phyloP scores from a whole-genome alignment of 176 grass and related monocot species.

The Avena atlantica region DNA sequence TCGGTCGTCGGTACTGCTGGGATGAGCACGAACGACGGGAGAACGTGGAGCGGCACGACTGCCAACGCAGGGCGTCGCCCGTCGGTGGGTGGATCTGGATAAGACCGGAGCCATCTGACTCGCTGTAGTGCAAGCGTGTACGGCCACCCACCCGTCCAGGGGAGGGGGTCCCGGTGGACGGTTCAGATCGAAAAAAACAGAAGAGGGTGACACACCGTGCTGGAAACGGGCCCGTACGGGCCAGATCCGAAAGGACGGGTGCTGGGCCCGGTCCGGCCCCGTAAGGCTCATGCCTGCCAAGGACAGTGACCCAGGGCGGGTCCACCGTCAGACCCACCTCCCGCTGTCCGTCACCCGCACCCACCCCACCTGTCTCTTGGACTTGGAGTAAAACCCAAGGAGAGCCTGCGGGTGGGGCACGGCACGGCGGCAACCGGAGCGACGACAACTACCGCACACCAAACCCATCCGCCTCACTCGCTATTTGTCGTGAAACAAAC shows the following conservation, averaged over 20 bases:
- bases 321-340: background rate
- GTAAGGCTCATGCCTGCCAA: too few relatives aligned
- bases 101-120: background rate
- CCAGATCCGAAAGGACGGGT: background rate
- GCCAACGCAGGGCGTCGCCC: background rate
- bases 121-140: background rate
- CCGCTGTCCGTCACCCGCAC: background rate
- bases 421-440: too few relatives aligned
- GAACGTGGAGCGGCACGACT: slow-evolving; percentile 9
- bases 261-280: background rate
- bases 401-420: too few relatives aligned
- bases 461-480: background rate
- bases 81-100: slow-evolving; percentile 26
- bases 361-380: background rate
- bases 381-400: background rate
- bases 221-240: background rate
- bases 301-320: too few relatives aligned
- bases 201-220: too few relatives aligned
- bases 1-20: background rate
- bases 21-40: background rate
- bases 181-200: too few relatives aligned
- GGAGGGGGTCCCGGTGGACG: too few relatives aligned
- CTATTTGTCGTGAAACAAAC: background rate
- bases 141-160: background rate
- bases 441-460: too few relatives aligned